A percentile compares a stretch with the other conserved stretches of the same genome.
These are phyloP conservation scores for Eimeria zaria DNA, from an alignment of 169 alveolate species.

Conservation along the genomic window DNA sequence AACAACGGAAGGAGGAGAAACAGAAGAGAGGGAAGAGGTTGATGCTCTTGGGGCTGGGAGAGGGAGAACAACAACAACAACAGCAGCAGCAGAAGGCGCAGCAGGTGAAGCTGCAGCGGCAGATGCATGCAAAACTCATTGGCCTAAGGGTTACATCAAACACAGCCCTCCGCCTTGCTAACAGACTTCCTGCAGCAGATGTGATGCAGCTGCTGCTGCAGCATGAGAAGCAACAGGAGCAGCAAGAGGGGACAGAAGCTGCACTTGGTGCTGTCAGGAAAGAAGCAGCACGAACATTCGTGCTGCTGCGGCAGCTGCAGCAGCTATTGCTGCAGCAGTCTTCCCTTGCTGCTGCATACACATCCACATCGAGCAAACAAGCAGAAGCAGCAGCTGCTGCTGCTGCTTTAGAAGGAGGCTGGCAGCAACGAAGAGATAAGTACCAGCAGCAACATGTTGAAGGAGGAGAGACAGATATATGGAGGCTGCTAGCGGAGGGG, in stretches of 20 bases:
- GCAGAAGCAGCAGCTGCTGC: slow-evolving; percentile 32
- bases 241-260: slow-evolving; percentile 11
- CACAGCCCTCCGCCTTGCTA: slow-evolving; percentile 14
- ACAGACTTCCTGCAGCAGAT: slow-evolving; percentile 52
- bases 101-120: slow-evolving; percentile 66
- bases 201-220: slow-evolving; percentile 33
- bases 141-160: slow-evolving; percentile 31
- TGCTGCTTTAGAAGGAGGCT: slow-evolving; percentile 57
- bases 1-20: slow-evolving; percentile 3
- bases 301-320: slow-evolving; percentile 74
- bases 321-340: slow-evolving; percentile 54
- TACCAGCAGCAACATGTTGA: background rate
- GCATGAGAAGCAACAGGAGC: slow-evolving; percentile 6
- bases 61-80: no score
- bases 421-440: slow-evolving; percentile 39
- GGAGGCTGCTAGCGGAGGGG: slow-evolving; percentile 22
- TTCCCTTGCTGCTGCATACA: slow-evolving; percentile 35
- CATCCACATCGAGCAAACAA: background rate
- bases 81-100: slow-evolving; percentile 52
- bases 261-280: slow-evolving; percentile 9
- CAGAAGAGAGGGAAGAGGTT: background rate
- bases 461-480: slow-evolving; percentile 20
- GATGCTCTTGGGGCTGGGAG: background rate
- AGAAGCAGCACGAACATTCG: slow-evolving; percentile 71
- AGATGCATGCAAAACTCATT: slow-evolving; percentile 34